phyloP scores from a whole-genome alignment of 331 rosid species.

The Arachis monticola region DNA sequence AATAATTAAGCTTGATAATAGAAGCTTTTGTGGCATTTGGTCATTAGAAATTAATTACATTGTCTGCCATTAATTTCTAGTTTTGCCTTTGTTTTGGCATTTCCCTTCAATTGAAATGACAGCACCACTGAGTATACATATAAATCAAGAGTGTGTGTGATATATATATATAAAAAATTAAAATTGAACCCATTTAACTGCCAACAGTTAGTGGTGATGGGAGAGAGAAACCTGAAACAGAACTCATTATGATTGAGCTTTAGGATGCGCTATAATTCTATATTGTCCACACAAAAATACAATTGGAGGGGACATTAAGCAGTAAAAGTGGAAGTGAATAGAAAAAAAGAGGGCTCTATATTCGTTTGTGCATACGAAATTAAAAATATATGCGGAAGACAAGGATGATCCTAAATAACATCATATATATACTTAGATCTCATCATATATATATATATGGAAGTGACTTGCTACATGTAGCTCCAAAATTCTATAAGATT shows the following conservation, averaged over 20 bases:
- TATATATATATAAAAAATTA: neutral
- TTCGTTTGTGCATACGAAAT: too few relatives aligned
- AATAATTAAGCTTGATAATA: neutral
- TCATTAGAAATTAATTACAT: slow-evolving; percentile 41
- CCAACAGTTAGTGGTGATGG: slow-evolving; percentile 35
- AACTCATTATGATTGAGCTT: slow-evolving; percentile 42
- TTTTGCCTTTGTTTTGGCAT: neutral
- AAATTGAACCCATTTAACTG: slow-evolving; percentile 43
- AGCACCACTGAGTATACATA: slow-evolving; percentile 43
- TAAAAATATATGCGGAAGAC: too few relatives aligned
- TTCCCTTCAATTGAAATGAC: slow-evolving; percentile 56
- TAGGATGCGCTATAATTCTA: slow-evolving; percentile 36
- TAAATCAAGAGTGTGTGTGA: slow-evolving; percentile 10
- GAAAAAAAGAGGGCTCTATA: neutral
- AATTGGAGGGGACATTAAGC: slow-evolving; percentile 50
- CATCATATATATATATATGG: too few relatives aligned
- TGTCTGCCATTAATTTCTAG: slow-evolving; percentile 48
- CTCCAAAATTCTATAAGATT: too few relatives aligned
- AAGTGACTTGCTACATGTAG: too few relatives aligned
- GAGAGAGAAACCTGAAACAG: slow-evolving; percentile 40
- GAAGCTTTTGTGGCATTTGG: slow-evolving; percentile 14
- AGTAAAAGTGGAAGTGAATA: slow-evolving; percentile 38
- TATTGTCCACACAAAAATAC: slow-evolving; percentile 22
- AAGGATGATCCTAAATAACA: too few relatives aligned
- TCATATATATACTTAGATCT: too few relatives aligned